These are phyloP conservation scores for Curvularia spicifera DNA, from an alignment of 2,329 filamentous ascomycete species.

Conservation along the genomic window DNA sequence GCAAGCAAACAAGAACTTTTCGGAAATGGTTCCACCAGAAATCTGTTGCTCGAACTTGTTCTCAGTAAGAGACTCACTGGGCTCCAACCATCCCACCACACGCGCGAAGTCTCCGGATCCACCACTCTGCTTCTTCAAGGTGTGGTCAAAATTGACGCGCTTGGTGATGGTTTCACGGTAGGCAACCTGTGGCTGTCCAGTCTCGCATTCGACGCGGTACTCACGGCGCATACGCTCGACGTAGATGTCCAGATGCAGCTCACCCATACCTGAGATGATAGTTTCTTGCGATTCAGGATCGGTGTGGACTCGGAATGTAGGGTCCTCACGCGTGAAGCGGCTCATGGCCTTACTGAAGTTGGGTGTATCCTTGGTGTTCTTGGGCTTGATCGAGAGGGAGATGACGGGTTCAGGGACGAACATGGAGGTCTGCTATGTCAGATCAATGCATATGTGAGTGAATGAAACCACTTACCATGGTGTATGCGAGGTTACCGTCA, in stretches of 20 bases:
- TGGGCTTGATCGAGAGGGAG: slow-evolving; percentile 95
- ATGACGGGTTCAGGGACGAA: slow-evolving; percentile 98
- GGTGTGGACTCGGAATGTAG: slow-evolving; percentile 93
- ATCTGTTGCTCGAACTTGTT: slow-evolving; percentile 90
- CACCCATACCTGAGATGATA: slow-evolving; percentile 98
- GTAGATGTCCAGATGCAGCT: slow-evolving; percentile 96
- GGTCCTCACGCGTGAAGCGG: slow-evolving; percentile 97
- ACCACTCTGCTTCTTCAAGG: slow-evolving; percentile 93
- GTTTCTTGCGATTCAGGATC: slow-evolving; percentile 94
- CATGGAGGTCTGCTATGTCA: slow-evolving; percentile 73
- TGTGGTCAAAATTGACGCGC: slow-evolving; percentile 84
- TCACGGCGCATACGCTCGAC: slow-evolving; percentile 95
- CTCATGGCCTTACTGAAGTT: slow-evolving; percentile 99
- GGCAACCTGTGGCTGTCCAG: slow-evolving; percentile 94
- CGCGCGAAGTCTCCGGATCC: slow-evolving; percentile 95
- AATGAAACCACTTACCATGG: slow-evolving; percentile 65
- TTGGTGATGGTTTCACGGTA: slow-evolving; percentile 93
- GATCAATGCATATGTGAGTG: slow-evolving; percentile 8
- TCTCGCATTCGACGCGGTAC: slow-evolving; percentile 94
- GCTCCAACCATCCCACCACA: slow-evolving; percentile 90
- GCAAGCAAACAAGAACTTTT: slow-evolving; percentile 94
- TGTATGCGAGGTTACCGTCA: slow-evolving; percentile 88
- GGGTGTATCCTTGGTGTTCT: slow-evolving; percentile 86
- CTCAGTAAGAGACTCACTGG: slow-evolving; percentile 71
- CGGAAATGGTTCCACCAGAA: slow-evolving; percentile 86